Base-by-base conservation (phyloP, 2,329 filamentous ascomycete genomes). In the Raffaelea ambrosiae region DNA sequence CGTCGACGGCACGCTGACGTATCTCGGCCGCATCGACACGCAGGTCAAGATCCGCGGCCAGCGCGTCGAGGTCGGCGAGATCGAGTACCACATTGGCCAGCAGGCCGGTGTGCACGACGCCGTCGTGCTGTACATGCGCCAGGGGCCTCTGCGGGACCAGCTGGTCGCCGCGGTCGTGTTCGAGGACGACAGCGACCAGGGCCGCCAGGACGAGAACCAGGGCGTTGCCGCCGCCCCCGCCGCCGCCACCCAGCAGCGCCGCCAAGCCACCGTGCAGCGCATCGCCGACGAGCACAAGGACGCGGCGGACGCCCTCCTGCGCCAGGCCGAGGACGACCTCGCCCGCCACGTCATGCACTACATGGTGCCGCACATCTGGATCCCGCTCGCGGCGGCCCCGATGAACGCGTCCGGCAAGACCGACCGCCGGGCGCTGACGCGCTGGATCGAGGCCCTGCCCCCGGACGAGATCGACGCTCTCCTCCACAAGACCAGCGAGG, bases 361-460 rank as follows among this genome's bases (percentile, higher is more conserved):
- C 44, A 68, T 69, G 56, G 61, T 75, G n/a, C 74, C 74, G 0
- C 61, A 65, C 1, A 62, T 70, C 3, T 77, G 72, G 43, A 64
- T 79, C 3, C 74, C 74, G 0, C 59, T 78, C 20, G 65, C 64
- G 41, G 57, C 63, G 11, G 63, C 78, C 19, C 75, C 75, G 0
- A 55, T 76, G 20, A 76, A 72, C 0, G 62, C 67, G 0, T 72
- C 72, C 0, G 63, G 77, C 46, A 73, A 78, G 53, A 65, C 77
- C 38, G 70, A 77, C 53, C 65, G 72, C 2, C 62, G 66, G 18
- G 68, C 68, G 46, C 64, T 78, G 8, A 69, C 71, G 48, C 69
- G 66, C 51, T 64, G 70, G 50, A 68, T 70, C 23, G 55, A 65
- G 1, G 64, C 65, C 0, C 51, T 74, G 10, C 67, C 69, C 0